Evolutionary conservation across 768 basidiomycete species (phyloP).

Genomic region (Flagelloscypha sp.): DNA sequence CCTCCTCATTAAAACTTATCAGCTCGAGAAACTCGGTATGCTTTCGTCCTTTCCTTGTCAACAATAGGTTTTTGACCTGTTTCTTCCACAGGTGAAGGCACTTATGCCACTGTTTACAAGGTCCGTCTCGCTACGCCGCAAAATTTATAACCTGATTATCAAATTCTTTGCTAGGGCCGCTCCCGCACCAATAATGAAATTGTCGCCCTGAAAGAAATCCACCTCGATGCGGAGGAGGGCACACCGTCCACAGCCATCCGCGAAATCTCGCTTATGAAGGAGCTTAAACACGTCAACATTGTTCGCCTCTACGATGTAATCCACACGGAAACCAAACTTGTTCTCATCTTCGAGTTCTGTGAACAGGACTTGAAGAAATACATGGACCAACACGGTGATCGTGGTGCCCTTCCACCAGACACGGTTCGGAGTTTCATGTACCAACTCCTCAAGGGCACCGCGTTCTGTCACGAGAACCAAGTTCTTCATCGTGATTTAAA

Average conservation of each 20-base stretch:
- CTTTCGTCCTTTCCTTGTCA: not conserved
- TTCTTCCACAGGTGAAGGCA: conserved; percentile 77
- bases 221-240: conserved; percentile 98
- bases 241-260: conserved; percentile 98
- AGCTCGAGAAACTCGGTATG: conserved; percentile 86
- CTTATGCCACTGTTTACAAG: conserved; percentile 97
- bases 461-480: conserved; percentile 97
- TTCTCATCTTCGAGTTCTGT: conserved; percentile 97
- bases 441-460: conserved; percentile 93
- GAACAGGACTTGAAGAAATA: conserved; percentile 99
- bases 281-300: conserved; percentile 98
- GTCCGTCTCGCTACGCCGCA: conserved; percentile 28
- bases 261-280: conserved; percentile 99
- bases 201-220: conserved; percentile 97
- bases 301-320: conserved; percentile 98
- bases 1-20: conserved; percentile 2
- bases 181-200: conserved; percentile 98
- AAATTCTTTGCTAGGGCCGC: conserved; percentile 55
- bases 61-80: conserved; percentile 10
- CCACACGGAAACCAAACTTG: conserved; percentile 95
- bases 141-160: not conserved
- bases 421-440: conserved; percentile 97
- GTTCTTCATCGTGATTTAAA: conserved; percentile 97
- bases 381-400: conserved; percentile 97
- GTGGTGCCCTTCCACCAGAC: conserved; percentile 83